A percentile compares a stretch with the other conserved stretches of the same genome.
These are phyloP conservation scores for Colletotrichum melonis DNA, from an alignment of 2,329 filamentous ascomycete genomes.

Conservation along the genomic window DNA sequence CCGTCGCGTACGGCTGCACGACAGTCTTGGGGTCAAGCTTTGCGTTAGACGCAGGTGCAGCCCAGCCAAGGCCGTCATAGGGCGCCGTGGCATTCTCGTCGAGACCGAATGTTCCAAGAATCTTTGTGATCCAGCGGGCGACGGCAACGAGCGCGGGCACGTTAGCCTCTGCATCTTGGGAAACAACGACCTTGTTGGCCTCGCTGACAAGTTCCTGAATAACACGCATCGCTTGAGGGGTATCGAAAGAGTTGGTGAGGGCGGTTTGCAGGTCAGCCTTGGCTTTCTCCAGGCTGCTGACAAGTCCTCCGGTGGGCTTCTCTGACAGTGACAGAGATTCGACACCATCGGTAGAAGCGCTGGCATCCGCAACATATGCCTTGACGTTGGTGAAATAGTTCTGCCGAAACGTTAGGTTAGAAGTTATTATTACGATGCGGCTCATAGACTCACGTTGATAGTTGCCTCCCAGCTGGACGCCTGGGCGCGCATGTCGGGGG, in stretches of 20 bases:
- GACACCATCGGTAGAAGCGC: slow-evolving; percentile 45
- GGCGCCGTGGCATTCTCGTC: slow-evolving; percentile 69
- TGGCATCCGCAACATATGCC: slow-evolving; percentile 61
- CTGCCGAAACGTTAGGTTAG: slow-evolving; percentile 42
- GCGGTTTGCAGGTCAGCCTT: slow-evolving; percentile 67
- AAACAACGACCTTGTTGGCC: slow-evolving; percentile 70
- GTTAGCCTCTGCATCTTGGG: slow-evolving; percentile 52
- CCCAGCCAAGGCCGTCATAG: slow-evolving; percentile 69
- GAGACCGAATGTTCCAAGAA: slow-evolving; percentile 87
- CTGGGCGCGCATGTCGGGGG: slow-evolving; percentile 80
- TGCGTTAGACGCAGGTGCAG: slow-evolving; percentile 48
- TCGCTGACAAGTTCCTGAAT: slow-evolving; percentile 83
- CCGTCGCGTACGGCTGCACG: slow-evolving; percentile 57
- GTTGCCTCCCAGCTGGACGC: slow-evolving; percentile 84
- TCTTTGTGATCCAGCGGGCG: slow-evolving; percentile 83
- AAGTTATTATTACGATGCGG: background rate
- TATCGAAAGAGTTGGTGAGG: slow-evolving; percentile 89
- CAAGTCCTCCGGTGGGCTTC: slow-evolving; percentile 43
- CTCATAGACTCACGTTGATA: slow-evolving; percentile 65
- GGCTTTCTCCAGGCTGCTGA: slow-evolving; percentile 61
- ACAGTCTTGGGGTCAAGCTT: slow-evolving; percentile 56
- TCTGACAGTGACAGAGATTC: slow-evolving; percentile 52
- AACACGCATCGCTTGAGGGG: slow-evolving; percentile 80
- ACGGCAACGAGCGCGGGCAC: slow-evolving; percentile 63
- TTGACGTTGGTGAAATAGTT: slow-evolving; percentile 71